These are phyloP conservation scores for Cytospora chrysosperma DNA, from an alignment of 2,329 filamentous ascomycete genomes.

Conservation along the genomic window DNA sequence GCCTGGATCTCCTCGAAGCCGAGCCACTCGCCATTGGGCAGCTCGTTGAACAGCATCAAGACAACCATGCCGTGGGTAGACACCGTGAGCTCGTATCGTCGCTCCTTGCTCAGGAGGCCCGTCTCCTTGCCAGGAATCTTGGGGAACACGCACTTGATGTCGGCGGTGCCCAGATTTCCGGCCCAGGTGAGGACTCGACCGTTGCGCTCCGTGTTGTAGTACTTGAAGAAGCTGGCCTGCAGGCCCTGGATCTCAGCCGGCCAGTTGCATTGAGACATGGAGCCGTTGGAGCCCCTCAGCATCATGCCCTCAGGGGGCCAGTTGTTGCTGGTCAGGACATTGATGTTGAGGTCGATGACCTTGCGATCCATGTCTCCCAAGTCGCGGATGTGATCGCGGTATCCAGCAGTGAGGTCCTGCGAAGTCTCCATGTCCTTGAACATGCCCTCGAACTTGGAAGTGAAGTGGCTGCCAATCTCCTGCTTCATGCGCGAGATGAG, in stretches of 20 bases:
- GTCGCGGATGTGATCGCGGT: constrained; percentile 64
- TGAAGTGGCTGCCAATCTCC: constrained; percentile 92
- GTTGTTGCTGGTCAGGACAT: constrained; percentile 86
- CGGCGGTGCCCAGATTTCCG: constrained; percentile 70
- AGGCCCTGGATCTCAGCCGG: constrained; percentile 71
- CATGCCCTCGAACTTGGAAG: constrained; percentile 91
- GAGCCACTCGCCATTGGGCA: constrained; percentile 52
- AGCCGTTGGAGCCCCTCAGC: constrained; percentile 42
- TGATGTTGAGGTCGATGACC: constrained; percentile 77
- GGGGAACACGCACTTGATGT: constrained; percentile 78
- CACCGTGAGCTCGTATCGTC: constrained; percentile 86
- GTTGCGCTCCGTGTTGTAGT: constrained; percentile 83
- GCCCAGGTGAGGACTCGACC: constrained; percentile 87
- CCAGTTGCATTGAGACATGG: constrained; percentile 62
- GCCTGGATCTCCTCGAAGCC: constrained; percentile 78
- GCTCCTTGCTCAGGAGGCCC: constrained; percentile 57
- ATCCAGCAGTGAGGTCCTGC: constrained; percentile 74
- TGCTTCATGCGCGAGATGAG: constrained; percentile 98
- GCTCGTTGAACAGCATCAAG: constrained; percentile 82
- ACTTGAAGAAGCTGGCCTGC: constrained; percentile 83
- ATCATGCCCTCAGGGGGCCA: constrained; percentile 89
- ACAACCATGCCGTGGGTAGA: constrained; percentile 92
- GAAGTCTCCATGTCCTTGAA: constrained; percentile 94
- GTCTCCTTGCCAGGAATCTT: constrained; percentile 69
- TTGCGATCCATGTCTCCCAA: constrained; percentile 54